phyloP scores from a whole-genome alignment of 2,329 filamentous ascomycete genomes.

The Mycocentrospora acerina region DNA sequence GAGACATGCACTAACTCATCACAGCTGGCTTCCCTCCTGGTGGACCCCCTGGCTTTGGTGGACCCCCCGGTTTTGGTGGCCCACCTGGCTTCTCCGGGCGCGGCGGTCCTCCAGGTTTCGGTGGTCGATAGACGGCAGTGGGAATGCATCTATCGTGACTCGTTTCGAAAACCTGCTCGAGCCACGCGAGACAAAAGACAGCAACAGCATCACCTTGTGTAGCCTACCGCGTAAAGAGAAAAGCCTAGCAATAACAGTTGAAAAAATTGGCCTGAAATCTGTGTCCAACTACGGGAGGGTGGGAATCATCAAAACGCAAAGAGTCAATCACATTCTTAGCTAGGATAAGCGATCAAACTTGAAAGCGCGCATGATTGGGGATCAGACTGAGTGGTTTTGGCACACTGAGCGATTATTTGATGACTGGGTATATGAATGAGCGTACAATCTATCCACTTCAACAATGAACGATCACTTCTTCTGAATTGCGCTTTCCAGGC shows the following conservation, averaged over 20 bases:
- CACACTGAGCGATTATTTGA: constrained; percentile 9
- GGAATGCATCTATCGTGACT: not conserved
- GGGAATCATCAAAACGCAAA: not conserved
- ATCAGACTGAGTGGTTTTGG: constrained; percentile 2
- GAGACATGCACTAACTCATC: constrained; percentile 21
- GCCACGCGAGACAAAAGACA: too few species aligned
- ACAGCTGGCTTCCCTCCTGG: constrained; percentile 48
- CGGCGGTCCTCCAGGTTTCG: constrained; percentile 33
- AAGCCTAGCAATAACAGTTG: too few species aligned
- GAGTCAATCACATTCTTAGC: not conserved
- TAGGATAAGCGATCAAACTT: constrained; percentile 3
- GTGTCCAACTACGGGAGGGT: not conserved
- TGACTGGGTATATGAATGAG: too few species aligned
- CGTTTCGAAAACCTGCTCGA: too few species aligned
- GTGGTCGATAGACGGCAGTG: constrained; percentile 21
- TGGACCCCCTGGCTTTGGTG: constrained; percentile 51
- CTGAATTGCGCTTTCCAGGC: too few species aligned
- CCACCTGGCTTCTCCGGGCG: constrained; percentile 22
- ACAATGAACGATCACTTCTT: too few species aligned
- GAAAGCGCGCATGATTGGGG: constrained; percentile 5
- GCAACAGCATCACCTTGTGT: too few species aligned
- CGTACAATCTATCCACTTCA: constrained; percentile 1
- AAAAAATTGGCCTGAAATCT: not conserved
- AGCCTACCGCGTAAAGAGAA: too few species aligned
- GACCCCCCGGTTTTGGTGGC: constrained; percentile 51